Percentiles rank a stretch among this genome's conserved stretches.
These are phyloP conservation scores for Apophysomyces elegans DNA, from an alignment of 371 early-diverging fungal species.

Conservation along the genomic window DNA sequence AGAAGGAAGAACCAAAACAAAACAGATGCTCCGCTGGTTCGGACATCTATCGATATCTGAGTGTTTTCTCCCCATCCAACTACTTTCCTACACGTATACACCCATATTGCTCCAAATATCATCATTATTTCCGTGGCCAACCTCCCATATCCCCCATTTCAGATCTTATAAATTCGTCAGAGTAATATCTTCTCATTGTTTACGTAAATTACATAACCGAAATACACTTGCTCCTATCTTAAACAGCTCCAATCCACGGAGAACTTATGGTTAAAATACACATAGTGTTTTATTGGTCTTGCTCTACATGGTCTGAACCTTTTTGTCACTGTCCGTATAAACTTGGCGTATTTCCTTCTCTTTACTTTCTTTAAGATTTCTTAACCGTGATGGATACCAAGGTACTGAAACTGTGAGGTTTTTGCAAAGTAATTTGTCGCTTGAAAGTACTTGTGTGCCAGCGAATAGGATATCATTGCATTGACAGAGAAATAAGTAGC, in stretches of 20 bases:
- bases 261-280: neutral
- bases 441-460: no score
- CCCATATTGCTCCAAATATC: neutral
- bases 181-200: neutral
- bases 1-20: constrained; percentile 45
- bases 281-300: no score
- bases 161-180: neutral
- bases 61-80: neutral
- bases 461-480: no score
- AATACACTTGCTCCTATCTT: neutral
- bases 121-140: neutral
- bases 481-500: no score
- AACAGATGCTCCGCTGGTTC: constrained; percentile 17
- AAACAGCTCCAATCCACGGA: neutral
- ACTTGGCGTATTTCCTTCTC: neutral
- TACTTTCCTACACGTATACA: neutral
- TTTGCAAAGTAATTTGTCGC: no score
- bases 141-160: neutral
- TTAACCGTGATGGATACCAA: no score
- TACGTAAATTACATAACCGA: constrained; percentile 1
- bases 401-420: no score
- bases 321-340: no score
- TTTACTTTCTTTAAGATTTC: neutral
- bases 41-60: constrained; percentile 1
- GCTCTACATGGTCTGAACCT: no score